Base-by-base conservation (phyloP, 2,329 filamentous ascomycete genomes). In the Beauveria sp. region DNA sequence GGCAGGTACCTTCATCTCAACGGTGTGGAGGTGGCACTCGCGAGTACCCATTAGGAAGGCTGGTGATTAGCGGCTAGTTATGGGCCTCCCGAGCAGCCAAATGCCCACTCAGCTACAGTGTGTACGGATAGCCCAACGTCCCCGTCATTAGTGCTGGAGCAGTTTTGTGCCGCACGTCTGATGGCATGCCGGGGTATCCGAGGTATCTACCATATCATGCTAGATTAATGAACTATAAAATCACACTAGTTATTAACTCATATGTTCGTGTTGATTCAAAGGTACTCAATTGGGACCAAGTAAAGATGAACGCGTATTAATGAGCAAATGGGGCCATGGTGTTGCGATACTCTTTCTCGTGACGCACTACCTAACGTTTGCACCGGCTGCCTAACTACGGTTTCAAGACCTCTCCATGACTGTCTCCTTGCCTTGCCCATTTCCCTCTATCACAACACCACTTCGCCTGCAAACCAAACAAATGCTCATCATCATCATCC, bases 51-150 rank as follows among this genome's bases (percentile, higher is more conserved):
- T 20, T 40, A n/a, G 55, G 12, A 38, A 38, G 34, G 55, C 10
- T 47, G 43, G 42, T 40, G 14, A 20, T 20, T 38, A 58, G 55
- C 55, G 55, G 55, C 45, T 58, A 47, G 14, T 58, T 58, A 58
- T 58, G 55, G 55, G 52, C 40, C 52, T 55, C 52, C 52, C 52
- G 52, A 38, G 52, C 9, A 55, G 52, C 40, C 10, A 43, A 30
- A 45, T 24, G 43, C 30, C 40, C 28, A 42, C 22, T 3, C 22
- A 24, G 22, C 22, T 24, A 24, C 22, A 24, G 22, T 3, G 22
- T 24, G 22, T 24, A 24, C 22, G 22, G 22, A 24, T 24, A 24
- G 22, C 22, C 22, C 42, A 54, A 22, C 38, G 22, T 20, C 38
- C 8, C 16, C 6, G 22, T 28, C 6, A 16, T 26, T 30, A 34